Conservation (phyloP, 768 basidiomycete genomes). For the Serendipita vermifera region DNA sequence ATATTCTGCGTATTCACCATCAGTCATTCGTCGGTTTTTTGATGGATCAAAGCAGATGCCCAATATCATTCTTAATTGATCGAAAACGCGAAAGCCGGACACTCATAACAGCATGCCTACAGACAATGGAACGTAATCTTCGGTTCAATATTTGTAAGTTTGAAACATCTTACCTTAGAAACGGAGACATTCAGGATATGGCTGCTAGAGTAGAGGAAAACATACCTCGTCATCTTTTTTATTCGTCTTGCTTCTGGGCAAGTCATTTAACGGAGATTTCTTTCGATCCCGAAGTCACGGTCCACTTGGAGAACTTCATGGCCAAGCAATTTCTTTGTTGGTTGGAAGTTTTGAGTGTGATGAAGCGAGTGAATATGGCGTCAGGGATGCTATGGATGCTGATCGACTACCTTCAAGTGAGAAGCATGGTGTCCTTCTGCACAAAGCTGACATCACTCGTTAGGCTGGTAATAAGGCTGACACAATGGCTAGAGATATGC, state of each 20-base stretch:
- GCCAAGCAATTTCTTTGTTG: no score
- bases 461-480: constrained; percentile 9
- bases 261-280: constrained; percentile 18
- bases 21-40: constrained; percentile 23
- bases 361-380: constrained; percentile 16
- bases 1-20: constrained; percentile 18
- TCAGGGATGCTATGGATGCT: constrained; percentile 13
- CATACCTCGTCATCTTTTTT: constrained; percentile 25
- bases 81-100: constrained; percentile 14
- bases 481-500: constrained; percentile 18
- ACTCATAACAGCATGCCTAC: constrained; percentile 19
- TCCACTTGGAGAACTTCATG: constrained; percentile 18
- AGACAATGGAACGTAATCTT: constrained; percentile 22
- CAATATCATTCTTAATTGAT: constrained; percentile 16
- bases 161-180: constrained; percentile 21
- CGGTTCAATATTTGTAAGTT: constrained; percentile 28
- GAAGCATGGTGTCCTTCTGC: background rate
- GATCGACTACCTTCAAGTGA: background rate
- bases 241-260: constrained; percentile 28
- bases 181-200: constrained; percentile 20
- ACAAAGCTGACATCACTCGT: background rate
- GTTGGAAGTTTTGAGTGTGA: constrained; percentile 28
- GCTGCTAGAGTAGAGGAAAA: constrained; percentile 14
- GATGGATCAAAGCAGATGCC: no score
- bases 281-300: constrained; percentile 13